Evolutionary conservation across 352 stramenopile species (phyloP), one percentile per base, ranked within the genome.

Genomic region (Elongisporangium undulatum): DNA sequence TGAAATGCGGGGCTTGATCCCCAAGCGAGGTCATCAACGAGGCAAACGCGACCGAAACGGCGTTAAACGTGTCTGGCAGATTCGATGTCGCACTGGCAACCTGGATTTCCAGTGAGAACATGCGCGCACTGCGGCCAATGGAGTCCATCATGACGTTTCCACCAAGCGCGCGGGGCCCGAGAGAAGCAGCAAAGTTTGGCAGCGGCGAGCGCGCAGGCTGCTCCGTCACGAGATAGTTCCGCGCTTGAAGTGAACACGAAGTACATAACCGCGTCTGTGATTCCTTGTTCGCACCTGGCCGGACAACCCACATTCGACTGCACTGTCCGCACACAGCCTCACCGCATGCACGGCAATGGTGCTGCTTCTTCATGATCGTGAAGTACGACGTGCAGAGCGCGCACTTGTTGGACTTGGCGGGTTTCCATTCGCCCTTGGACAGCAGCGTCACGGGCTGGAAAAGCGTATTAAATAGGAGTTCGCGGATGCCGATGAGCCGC

Each of bases 401-500:
- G 63, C 85, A 94, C 56, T 84, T 83, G 56, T 87, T 89, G 16
- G 63, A 63, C 0, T 67, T 69, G 45, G 75, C 69, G 26, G 72
- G 53, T 66, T 88, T 90, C 85, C 85, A 94, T 24, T 83, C 64
- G 22, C 60, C 73, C 29, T 76, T 79, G 10, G 77, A 67, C 12
- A 92, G 63, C 41, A 94, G 65, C 3, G 61, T 72, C 62, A 92
- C 79, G 6, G 85, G 76, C 21, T 84, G 79, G 61, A 92, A 92
- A 0, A 94, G 76, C 51, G 85, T 94, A 61, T 91, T 92, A 64
- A 88, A 92, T 6, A 94, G 77, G 52, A 90, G 67, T 55, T 94
- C 82, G 51, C 85, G 85, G 20, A 94, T 90, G 34, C 82, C 82
- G 24, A 89, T 70, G n/a, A 94, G 78, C 23, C 85, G 72, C 34